phyloP scores from a whole-genome alignment of 495 filamentous ascomycete species.

The Hypoxylon fuscum region DNA sequence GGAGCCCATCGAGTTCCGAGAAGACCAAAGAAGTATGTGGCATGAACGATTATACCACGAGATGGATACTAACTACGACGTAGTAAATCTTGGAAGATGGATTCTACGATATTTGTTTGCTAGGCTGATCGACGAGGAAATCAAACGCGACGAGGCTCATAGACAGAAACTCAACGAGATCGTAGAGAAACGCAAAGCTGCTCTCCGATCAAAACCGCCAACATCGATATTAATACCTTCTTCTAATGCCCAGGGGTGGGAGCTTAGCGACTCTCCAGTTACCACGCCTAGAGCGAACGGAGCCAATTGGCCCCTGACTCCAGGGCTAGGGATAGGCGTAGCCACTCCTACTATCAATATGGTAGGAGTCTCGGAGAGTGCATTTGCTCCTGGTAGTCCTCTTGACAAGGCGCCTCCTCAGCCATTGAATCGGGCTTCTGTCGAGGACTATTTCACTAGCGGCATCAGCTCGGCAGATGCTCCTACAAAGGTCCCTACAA shows the following conservation, averaged over 20 bases:
- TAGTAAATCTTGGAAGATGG: slow-evolving; percentile 98
- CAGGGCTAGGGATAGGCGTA: slow-evolving; percentile 78
- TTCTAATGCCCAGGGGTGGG: slow-evolving; percentile 61
- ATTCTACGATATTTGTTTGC: slow-evolving; percentile 92
- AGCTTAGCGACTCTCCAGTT: slow-evolving; percentile 48
- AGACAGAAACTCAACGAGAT: slow-evolving; percentile 71
- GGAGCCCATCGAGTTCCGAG: slow-evolving; percentile 79
- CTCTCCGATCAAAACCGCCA: slow-evolving; percentile 65
- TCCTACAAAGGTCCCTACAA: slow-evolving; percentile 43
- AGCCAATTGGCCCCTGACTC: slow-evolving; percentile 66
- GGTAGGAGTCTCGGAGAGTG: slow-evolving; percentile 48
- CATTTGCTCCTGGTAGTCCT: slow-evolving; percentile 48
- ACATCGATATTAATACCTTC: slow-evolving; percentile 74
- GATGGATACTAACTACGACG: slow-evolving; percentile 14
- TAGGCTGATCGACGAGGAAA: slow-evolving; percentile 88
- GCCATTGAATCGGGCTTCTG: slow-evolving; percentile 47
- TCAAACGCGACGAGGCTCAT: slow-evolving; percentile 78
- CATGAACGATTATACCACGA: neutral
- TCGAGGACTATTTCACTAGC: slow-evolving; percentile 59
- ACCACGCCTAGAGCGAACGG: slow-evolving; percentile 73
- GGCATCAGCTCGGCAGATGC: slow-evolving; percentile 53
- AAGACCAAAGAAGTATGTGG: slow-evolving; percentile 90
- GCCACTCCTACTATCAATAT: slow-evolving; percentile 72
- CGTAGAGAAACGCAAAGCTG: slow-evolving; percentile 63
- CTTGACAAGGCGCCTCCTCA: slow-evolving; percentile 49